A percentile compares a stretch with the other conserved stretches of the same genome.
These are phyloP conservation scores for Thermomucor indicae-seudaticae DNA, from an alignment of 371 early-diverging fungal species.

Conservation along the genomic window DNA sequence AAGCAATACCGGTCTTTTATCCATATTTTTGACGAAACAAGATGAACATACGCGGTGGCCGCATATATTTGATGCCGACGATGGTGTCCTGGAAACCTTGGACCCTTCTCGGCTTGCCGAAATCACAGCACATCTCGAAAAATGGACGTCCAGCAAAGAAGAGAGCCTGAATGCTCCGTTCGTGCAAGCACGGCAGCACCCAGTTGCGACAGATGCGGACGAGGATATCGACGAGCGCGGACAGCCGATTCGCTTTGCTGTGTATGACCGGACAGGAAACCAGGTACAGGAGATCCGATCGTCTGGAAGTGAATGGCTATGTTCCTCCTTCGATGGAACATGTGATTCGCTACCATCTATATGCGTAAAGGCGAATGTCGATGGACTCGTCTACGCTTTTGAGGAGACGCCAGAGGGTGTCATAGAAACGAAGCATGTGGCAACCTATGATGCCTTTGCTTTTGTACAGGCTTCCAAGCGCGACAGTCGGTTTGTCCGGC, in stretches of 20 bases:
- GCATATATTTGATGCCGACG: slow-evolving; percentile 67
- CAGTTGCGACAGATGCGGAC: slow-evolving; percentile 56
- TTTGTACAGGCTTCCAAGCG: slow-evolving; percentile 83
- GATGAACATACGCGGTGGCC: slow-evolving; percentile 71
- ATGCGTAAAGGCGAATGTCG: slow-evolving; percentile 71
- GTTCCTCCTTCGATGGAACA: slow-evolving; percentile 45
- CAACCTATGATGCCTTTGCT: slow-evolving; percentile 70
- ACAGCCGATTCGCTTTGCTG: slow-evolving; percentile 42
- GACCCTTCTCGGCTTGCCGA: slow-evolving; percentile 57
- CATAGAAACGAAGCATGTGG: slow-evolving; percentile 37
- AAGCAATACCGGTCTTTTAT: slow-evolving; percentile 41
- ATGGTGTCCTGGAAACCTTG: slow-evolving; percentile 72
- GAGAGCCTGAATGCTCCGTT: not conserved
- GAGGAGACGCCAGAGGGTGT: slow-evolving; percentile 14
- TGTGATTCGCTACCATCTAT: slow-evolving; percentile 38
- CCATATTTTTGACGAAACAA: slow-evolving; percentile 62
- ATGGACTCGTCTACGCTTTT: slow-evolving; percentile 60
- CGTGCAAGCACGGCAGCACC: slow-evolving; percentile 34
- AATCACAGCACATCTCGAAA: slow-evolving; percentile 58
- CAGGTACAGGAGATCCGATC: slow-evolving; percentile 31
- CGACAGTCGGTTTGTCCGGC: slow-evolving; percentile 58
- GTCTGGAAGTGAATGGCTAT: slow-evolving; percentile 52
- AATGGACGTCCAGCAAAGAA: slow-evolving; percentile 54
- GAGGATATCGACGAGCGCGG: slow-evolving; percentile 70
- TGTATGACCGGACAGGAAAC: slow-evolving; percentile 25